Base-by-base conservation (phyloP, 345 rosid species). In the Melaleuca quinquenervia region DNA sequence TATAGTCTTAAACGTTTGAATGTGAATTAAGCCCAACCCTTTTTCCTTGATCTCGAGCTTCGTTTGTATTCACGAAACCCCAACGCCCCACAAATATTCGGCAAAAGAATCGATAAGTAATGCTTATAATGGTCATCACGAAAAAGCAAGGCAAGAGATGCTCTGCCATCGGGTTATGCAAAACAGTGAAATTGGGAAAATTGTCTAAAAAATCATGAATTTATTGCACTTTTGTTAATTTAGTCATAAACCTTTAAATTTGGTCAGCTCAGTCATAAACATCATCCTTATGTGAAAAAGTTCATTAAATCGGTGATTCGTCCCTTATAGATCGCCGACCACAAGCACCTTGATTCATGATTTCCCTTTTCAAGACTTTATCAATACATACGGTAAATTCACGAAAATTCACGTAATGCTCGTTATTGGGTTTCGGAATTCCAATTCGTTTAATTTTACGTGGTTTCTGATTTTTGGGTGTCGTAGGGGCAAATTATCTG, bases 401-500 rank as follows among this genome's bases (percentile, higher is more conserved):
- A 24, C 48, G 12, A 70, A 70, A 70, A 36, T 8, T 18, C 22
- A 21, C 44, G 13, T 32, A 70, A 70, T 70, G 22, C 18, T 70
- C 48, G 48, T 70, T 22, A 21, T 20, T 9, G 24, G 24, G 14
- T 50, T 50, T 58, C 50, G 62, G n/a, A 6, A 27, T 41, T 36
- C 82, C 49, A 36, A 53, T 78, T 24, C 32, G 27, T 58, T 27
- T 11, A 36, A 36, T 29, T 48, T 45, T 8, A 18, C 41, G 27
- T 27, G 84, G 49, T 44, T 44, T 12, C 32, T 36, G 85, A 32
- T 48, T 21, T 44, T 50, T 32, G 11, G 48, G 36, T 76, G 48
- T 36, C 86, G 36, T 22, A 91, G 92, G 91, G 86, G 85, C 52
- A 85, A 92, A 86, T 52, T 90, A 87, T 80, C 86, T 93, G 29